phyloP scores from a whole-genome alignment of 2,329 filamentous ascomycete genomes.

The Beauveria sp. region DNA sequence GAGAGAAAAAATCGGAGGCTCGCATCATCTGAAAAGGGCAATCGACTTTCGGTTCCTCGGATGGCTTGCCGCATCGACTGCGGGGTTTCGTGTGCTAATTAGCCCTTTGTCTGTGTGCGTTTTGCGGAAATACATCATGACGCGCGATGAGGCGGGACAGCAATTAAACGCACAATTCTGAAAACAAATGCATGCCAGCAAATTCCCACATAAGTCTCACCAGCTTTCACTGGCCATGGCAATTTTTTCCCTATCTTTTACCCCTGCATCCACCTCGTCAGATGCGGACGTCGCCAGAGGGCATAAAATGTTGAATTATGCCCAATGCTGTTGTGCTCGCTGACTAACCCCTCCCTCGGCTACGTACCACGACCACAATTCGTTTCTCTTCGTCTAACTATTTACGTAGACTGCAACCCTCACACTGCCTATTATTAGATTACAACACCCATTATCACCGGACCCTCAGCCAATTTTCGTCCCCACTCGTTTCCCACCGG shows the following conservation, averaged over 20 bases:
- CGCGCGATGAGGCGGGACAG: not conserved
- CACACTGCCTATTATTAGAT: not conserved
- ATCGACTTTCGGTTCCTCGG: not conserved
- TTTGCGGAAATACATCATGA: not conserved
- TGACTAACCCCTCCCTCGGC: not conserved
- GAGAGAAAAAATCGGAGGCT: not conserved
- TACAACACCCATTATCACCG: too few species aligned
- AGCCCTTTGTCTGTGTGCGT: not conserved
- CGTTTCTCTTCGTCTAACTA: too few species aligned
- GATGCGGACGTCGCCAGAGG: not conserved
- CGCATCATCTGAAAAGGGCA: conserved; percentile 1
- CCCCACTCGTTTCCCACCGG: too few species aligned
- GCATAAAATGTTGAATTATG: conserved; percentile 8
- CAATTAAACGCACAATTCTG: too few species aligned
- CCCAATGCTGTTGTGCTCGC: not conserved
- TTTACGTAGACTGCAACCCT: too few species aligned
- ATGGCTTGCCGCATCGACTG: conserved; percentile 5
- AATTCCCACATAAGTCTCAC: too few species aligned
- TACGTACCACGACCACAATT: too few species aligned
- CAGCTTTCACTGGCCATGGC: too few species aligned
- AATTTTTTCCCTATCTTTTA: not conserved
- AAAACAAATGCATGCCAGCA: too few species aligned
- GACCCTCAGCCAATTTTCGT: too few species aligned
- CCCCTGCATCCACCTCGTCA: not conserved
- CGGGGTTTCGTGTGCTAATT: conserved; percentile 11